phyloP scores from a whole-genome alignment of 108 stramenopile genomes.

The Pseudonitzschia multistriata region DNA sequence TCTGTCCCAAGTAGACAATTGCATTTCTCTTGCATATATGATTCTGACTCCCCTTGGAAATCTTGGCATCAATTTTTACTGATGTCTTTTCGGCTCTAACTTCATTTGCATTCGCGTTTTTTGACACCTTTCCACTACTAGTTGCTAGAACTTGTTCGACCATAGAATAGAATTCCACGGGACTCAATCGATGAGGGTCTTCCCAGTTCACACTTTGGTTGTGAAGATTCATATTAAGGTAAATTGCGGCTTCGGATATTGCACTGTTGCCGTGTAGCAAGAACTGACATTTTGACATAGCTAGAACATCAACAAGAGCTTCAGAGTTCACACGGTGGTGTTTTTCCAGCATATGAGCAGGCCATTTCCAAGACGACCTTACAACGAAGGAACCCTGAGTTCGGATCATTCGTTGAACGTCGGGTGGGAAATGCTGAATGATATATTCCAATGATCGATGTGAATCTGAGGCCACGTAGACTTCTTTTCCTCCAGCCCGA shows the following conservation, averaged over 20 bases:
- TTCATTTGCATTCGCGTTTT: not conserved
- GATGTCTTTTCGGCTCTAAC: not conserved
- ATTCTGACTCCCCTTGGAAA: slow-evolving; percentile 13
- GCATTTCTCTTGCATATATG: slow-evolving; percentile 38
- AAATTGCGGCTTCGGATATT: slow-evolving; percentile 43
- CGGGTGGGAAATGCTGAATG: slow-evolving; percentile 8
- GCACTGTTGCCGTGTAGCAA: slow-evolving; percentile 45
- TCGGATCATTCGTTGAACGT: slow-evolving; percentile 14
- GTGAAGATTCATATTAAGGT: slow-evolving; percentile 40
- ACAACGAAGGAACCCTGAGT: slow-evolving; percentile 31
- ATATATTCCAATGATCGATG: slow-evolving; percentile 20
- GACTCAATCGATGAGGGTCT: slow-evolving; percentile 23
- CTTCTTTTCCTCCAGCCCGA: slow-evolving; percentile 23
- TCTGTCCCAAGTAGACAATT: slow-evolving; percentile 55
- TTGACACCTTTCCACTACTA: not conserved
- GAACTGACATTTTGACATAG: slow-evolving; percentile 46
- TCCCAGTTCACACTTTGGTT: slow-evolving; percentile 40
- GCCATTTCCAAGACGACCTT: slow-evolving; percentile 36
- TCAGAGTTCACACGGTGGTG: slow-evolving; percentile 52
- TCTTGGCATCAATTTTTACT: not conserved
- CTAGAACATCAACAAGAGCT: slow-evolving; percentile 42
- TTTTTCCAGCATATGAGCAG: slow-evolving; percentile 31
- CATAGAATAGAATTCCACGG: slow-evolving; percentile 19
- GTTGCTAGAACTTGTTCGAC: slow-evolving; percentile 21
- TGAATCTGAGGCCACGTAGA: slow-evolving; percentile 48